Evolutionary conservation across 495 filamentous ascomycete species (phyloP).

Genomic region (Bacidia rubella): DNA sequence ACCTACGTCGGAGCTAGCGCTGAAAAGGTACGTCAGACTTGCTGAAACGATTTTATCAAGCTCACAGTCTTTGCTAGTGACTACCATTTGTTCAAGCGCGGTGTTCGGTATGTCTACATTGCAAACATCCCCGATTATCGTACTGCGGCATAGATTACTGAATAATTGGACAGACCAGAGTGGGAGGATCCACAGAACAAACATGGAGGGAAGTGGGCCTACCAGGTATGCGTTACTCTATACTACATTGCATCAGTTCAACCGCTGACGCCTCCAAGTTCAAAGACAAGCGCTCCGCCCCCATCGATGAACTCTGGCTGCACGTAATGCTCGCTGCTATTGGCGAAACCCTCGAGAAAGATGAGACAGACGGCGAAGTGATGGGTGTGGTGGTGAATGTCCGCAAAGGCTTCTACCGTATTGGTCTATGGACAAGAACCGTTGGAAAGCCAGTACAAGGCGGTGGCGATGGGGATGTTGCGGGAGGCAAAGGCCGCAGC

Average conservation of each 20-base stretch:
- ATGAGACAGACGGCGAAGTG: conserved; percentile 70
- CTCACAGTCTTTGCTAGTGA: conserved; percentile 29
- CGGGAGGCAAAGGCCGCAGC: conserved; percentile 54
- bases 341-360: conserved; percentile 92
- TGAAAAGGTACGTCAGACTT: conserved; percentile 48
- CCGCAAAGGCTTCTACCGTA: conserved; percentile 92
- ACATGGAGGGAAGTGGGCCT: conserved; percentile 54
- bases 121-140: neutral
- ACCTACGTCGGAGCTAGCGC: conserved; percentile 80
- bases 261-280: conserved; percentile 39
- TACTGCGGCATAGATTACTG: neutral
- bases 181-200: conserved; percentile 99
- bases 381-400: conserved; percentile 99
- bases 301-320: conserved; percentile 93
- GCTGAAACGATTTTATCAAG: neutral
- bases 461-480: conserved; percentile 55
- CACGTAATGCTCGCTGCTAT: conserved; percentile 94
- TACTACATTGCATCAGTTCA: neutral
- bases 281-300: conserved; percentile 80
- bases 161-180: conserved; percentile 41
- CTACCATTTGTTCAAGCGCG: conserved; percentile 98
- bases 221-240: neutral
- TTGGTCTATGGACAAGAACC: conserved; percentile 85
- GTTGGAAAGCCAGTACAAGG: conserved; percentile 68
- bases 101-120: conserved; percentile 42